These are phyloP conservation scores for Dictyostelium purpureum DNA, from an alignment of 78 protist species.

Conservation along the genomic window DNA sequence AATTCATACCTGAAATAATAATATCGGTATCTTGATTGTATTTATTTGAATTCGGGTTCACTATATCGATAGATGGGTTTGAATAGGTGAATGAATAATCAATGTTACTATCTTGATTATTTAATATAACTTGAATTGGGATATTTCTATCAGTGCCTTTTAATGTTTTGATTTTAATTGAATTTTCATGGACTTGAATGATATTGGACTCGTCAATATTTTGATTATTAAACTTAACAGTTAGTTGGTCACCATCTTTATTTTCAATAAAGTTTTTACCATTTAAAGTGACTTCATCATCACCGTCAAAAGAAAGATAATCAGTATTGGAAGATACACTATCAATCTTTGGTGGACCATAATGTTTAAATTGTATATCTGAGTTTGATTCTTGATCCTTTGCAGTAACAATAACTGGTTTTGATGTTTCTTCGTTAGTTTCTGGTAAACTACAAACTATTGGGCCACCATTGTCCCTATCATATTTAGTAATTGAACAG, in stretches of 20 bases:
- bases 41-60: no score
- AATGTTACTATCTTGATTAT: no score
- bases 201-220: no score
- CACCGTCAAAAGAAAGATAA: neutral
- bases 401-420: neutral
- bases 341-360: slow-evolving; percentile 48
- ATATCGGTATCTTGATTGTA: no score
- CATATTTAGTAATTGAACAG: neutral
- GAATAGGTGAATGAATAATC: no score
- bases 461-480: neutral
- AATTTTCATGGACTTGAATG: no score
- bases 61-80: no score
- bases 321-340: neutral
- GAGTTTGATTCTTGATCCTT: neutral
- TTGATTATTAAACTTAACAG: neutral
- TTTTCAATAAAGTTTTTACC: neutral
- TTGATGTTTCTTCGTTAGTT: neutral
- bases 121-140: no score
- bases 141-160: no score
- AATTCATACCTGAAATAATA: no score
- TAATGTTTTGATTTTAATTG: no score
- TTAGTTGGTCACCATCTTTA: neutral
- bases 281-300: neutral
- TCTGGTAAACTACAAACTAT: neutral
- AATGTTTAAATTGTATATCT: neutral